Conservation (phyloP, 108 stramenopile species). For the Mediolabrus comicus region DNA sequence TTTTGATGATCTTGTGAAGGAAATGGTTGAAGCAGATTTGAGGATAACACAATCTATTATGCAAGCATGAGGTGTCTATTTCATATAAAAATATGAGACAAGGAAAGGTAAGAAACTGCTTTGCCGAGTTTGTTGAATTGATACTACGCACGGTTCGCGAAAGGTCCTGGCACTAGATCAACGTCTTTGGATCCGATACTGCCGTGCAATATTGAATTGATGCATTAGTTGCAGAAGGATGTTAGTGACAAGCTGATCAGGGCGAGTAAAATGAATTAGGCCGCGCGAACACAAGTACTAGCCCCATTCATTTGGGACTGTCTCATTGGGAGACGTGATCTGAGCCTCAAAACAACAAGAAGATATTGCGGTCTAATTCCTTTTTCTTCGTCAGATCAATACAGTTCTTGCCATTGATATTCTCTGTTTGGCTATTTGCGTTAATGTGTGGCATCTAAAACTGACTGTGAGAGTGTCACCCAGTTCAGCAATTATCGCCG, state of each 20-base stretch:
- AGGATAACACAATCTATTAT: slow-evolving; percentile 1
- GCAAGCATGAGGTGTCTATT: not conserved
- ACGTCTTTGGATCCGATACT: slow-evolving; percentile 53
- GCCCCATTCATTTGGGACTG: slow-evolving; percentile 49
- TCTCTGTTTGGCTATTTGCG: slow-evolving; percentile 1
- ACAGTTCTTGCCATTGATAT: slow-evolving; percentile 15
- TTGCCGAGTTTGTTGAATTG: no score
- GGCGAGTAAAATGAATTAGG: not conserved
- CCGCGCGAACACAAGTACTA: slow-evolving; percentile 45
- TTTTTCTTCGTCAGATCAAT: slow-evolving; percentile 6
- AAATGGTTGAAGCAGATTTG: slow-evolving; percentile 71
- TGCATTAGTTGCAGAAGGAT: not conserved
- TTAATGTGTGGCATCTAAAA: slow-evolving; percentile 45
- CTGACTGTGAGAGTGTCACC: slow-evolving; percentile 34
- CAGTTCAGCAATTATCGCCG: slow-evolving; percentile 43
- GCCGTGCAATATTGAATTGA: slow-evolving; percentile 39
- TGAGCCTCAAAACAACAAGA: slow-evolving; percentile 24
- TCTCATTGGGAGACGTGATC: slow-evolving; percentile 53
- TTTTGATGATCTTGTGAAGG: slow-evolving; percentile 53
- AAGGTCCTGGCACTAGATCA: slow-evolving; percentile 42
- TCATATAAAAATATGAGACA: not conserved
- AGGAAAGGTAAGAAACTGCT: no score
- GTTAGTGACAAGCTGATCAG: slow-evolving; percentile 9
- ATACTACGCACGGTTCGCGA: slow-evolving; percentile 49
- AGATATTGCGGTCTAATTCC: slow-evolving; percentile 12